phyloP scores from a whole-genome alignment of 148 eudicot species.

The Pharnaceum exiguum region DNA sequence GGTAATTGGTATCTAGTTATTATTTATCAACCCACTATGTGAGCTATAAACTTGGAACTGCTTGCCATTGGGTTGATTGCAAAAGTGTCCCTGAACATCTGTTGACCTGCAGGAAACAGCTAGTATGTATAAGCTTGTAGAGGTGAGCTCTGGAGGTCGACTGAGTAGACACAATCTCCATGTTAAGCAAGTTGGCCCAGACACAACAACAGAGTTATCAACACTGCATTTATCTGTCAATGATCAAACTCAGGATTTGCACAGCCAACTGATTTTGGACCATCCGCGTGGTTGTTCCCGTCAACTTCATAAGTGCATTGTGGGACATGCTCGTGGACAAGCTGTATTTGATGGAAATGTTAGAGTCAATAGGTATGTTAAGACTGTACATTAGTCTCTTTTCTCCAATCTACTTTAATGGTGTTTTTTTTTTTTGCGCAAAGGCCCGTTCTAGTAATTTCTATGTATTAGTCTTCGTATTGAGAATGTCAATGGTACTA shows the following conservation, averaged over 20 bases:
- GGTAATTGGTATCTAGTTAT: too few relatives aligned
- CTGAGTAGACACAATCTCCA: conserved; percentile 92
- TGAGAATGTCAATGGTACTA: too few relatives aligned
- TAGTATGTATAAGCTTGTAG: conserved; percentile 82
- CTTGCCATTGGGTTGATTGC: conserved; percentile 8
- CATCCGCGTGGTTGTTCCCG: conserved; percentile 78
- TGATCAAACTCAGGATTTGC: conserved; percentile 86
- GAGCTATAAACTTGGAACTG: too few relatives aligned
- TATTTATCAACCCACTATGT: too few relatives aligned
- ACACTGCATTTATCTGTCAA: conserved; percentile 63
- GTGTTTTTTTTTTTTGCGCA: not conserved
- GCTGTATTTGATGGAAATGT: conserved; percentile 94
- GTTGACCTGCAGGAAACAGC: conserved; percentile 54
- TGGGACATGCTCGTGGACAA: conserved; percentile 81
- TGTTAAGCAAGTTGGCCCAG: conserved; percentile 84
- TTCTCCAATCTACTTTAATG: not conserved
- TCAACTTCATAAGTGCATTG: conserved; percentile 97
- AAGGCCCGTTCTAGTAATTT: too few relatives aligned
- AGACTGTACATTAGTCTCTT: not conserved
- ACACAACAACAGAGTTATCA: conserved; percentile 77
- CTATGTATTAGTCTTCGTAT: too few relatives aligned
- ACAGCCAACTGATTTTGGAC: conserved; percentile 72
- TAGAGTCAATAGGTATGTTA: conserved; percentile 68
- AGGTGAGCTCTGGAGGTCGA: conserved; percentile 87
- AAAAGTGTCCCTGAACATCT: too few relatives aligned